Base-by-base conservation (phyloP, 176 grass and related monocot genomes). In the Oryza glaberrima region DNA sequence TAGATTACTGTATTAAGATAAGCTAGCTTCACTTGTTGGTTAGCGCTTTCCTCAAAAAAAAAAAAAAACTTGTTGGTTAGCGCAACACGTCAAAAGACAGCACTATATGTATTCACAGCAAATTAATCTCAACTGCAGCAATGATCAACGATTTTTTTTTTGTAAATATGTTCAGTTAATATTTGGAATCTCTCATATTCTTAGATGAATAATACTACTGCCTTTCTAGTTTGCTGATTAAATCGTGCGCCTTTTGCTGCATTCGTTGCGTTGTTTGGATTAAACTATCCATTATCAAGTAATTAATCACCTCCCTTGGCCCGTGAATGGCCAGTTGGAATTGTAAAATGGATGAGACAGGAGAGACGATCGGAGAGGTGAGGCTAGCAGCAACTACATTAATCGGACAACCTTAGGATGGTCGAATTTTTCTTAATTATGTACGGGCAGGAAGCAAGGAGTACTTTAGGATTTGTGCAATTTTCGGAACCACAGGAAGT, bases 31-130 rank as follows among this genome's bases (percentile, higher is more conserved):
- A 63, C 58, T n/a, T n/a, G n/a, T 63, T 23, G 12, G 72, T 77
- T 78, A 32, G 40, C 41, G 48, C 35, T 26, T 26, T 26, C 26
- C 26, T 26, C 26, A 26, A 26, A 26, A 26, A 26, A 26, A 26
- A 26, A 26, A 26, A 26, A 26, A 26, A 26, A 63, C 58, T n/a
- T n/a, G n/a, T 63, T 23, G 17, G 72, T 77, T 78, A 32, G 40
- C 41, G 48, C 35, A 78, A 85, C 78, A 77, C 65, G 78, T 85
- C 44, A 36, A 81, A 81, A 89, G 77, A 56, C 20, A 77, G 12
- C 12, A 34, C 48, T 69, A 32, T 32, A 32, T 32, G 30, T 32
- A 8, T 14, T 51, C 4, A 47, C 32, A n/a, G 12, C 10, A 56
- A 19, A 56, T 19, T 56, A 56, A 19, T 56, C 51, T 56, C 51